These are phyloP conservation scores for Kurtzmaniella fragi DNA, from an alignment of 805 yeast species.

Conservation along the genomic window DNA sequence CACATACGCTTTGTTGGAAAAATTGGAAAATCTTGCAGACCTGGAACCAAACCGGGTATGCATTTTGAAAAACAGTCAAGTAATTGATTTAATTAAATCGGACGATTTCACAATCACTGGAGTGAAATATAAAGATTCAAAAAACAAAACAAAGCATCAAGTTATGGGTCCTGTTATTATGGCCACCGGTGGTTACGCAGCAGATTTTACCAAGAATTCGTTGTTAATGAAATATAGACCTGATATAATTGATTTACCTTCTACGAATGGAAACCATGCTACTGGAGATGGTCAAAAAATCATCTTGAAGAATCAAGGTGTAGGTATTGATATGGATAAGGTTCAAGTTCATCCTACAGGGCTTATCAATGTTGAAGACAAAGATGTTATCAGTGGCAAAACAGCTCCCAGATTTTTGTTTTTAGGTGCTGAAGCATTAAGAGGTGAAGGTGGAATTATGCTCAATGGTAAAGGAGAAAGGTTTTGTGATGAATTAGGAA, in stretches of 20 bases:
- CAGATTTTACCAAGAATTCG: constrained; percentile 52
- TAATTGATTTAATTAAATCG: constrained; percentile 38
- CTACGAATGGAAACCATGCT: constrained; percentile 59
- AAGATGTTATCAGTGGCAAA: constrained; percentile 37
- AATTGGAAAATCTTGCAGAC: constrained; percentile 43
- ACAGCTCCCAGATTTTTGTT: constrained; percentile 46
- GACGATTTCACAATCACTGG: constrained; percentile 19
- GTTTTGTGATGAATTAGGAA: constrained; percentile 56
- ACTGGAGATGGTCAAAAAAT: constrained; percentile 62
- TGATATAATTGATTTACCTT: constrained; percentile 50
- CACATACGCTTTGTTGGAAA: constrained; percentile 48
- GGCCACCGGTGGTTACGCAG: constrained; percentile 67
- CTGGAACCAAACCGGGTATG: constrained; percentile 40
- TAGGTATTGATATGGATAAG: constrained; percentile 58
- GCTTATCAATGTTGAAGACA: constrained; percentile 44
- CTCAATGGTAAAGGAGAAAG: constrained; percentile 48
- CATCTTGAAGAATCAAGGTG: constrained; percentile 46
- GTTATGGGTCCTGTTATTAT: constrained; percentile 54
- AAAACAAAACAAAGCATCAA: constrained; percentile 24
- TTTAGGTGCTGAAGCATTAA: constrained; percentile 60
- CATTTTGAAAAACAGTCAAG: constrained; percentile 35
- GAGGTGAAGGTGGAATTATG: constrained; percentile 64
- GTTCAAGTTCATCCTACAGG: constrained; percentile 71
- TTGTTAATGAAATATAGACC: constrained; percentile 53
- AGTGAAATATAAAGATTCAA: constrained; percentile 29